A percentile compares a stretch with the other conserved stretches of the same genome.
Conservation (phyloP, 108 stramenopile species). For the Skeletonema grethae region DNA sequence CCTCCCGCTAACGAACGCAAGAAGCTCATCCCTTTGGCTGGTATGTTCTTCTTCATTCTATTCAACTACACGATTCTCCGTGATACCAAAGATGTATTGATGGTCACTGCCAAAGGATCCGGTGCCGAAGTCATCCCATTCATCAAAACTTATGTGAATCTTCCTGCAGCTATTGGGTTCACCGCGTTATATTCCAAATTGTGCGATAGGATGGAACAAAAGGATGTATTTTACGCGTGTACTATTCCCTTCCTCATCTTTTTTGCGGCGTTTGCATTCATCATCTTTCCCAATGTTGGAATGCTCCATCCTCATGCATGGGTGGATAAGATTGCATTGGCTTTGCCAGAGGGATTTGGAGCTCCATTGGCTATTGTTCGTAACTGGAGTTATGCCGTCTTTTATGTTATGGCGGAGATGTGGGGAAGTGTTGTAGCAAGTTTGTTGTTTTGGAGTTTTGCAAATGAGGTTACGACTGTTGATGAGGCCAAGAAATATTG, state of each 20-base stretch:
- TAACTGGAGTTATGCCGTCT: conserved; percentile 96
- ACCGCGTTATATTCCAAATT: conserved; percentile 89
- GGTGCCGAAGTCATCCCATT: conserved; percentile 98
- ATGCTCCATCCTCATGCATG: conserved; percentile 91
- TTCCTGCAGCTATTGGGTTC: conserved; percentile 82
- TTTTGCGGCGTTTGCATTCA: conserved; percentile 85
- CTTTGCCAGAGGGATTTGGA: conserved; percentile 76
- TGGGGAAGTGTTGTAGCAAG: conserved; percentile 96
- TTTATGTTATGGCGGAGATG: conserved; percentile 99
- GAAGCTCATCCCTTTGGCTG: conserved; percentile 89
- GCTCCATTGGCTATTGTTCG: conserved; percentile 85
- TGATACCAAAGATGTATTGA: conserved; percentile 95
- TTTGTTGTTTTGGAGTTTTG: conserved; percentile 98
- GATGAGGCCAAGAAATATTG: conserved; percentile 97
- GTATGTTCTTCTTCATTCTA: conserved; percentile 97
- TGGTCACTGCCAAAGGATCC: conserved; percentile 87
- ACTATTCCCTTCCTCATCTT: conserved; percentile 91
- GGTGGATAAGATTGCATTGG: conserved; percentile 66
- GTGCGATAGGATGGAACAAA: conserved; percentile 84
- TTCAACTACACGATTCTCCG: conserved; percentile 98
- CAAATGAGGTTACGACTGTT: conserved; percentile 96
- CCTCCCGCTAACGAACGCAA: conserved; percentile 85
- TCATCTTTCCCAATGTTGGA: conserved; percentile 87
- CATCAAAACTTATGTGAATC: conserved; percentile 96
- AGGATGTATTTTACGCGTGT: conserved; percentile 89